Evolutionary conservation across 306 rosid genomes (phyloP).

Genomic region (Ammopiptanthus mongolicus): DNA sequence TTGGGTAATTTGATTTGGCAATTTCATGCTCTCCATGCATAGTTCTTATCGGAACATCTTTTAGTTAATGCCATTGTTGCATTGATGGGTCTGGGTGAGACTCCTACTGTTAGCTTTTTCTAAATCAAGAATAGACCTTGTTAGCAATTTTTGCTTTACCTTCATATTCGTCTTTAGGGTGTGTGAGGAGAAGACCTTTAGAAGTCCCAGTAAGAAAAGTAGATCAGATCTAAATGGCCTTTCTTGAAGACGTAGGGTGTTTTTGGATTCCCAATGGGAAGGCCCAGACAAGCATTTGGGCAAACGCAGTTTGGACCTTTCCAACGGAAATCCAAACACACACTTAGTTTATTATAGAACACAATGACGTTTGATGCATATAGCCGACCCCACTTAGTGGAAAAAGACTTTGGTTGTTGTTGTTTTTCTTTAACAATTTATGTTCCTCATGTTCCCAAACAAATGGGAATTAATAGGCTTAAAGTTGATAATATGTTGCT

Average conservation of each 20-base stretch:
- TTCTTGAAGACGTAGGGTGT: not conserved
- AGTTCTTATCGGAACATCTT: not conserved
- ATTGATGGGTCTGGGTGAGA: not conserved
- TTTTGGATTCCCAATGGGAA: too few species aligned
- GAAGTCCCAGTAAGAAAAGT: too few species aligned
- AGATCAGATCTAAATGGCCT: not conserved
- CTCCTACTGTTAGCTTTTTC: not conserved
- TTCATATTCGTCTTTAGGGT: not conserved
- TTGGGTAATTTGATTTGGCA: slow-evolving; percentile 48
- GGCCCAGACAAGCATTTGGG: too few species aligned
- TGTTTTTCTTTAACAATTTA: not conserved
- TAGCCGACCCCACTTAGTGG: not conserved
- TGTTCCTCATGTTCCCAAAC: not conserved
- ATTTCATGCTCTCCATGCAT: not conserved
- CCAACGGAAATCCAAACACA: too few species aligned
- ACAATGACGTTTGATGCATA: not conserved
- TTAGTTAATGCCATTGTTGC: slow-evolving; percentile 17
- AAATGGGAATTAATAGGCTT: not conserved
- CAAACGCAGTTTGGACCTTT: too few species aligned
- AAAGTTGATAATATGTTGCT: slow-evolving; percentile 20
- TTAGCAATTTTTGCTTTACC: not conserved
- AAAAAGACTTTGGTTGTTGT: too few species aligned
- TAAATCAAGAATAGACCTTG: not conserved
- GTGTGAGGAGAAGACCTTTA: too few species aligned
- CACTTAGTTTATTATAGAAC: too few species aligned